Base-by-base conservation (phyloP, 345 rosid species). In the Mangifera indica region DNA sequence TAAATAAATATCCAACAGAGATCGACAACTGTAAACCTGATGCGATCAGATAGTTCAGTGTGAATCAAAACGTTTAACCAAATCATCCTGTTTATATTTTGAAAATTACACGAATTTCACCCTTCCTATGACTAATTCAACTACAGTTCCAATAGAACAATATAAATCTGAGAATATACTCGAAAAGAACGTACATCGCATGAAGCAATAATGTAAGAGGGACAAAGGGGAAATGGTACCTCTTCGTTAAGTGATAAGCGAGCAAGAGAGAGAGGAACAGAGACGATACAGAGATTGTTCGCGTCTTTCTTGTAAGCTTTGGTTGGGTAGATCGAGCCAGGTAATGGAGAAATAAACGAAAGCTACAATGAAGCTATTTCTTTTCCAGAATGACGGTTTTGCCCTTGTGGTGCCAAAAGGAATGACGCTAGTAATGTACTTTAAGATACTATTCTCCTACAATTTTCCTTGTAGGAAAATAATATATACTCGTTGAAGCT, bases 281-380 rank as follows among this genome's bases (percentile, higher is more conserved):
- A 34, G 56, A 49, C 49, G 69, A 42, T 77, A 22, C 21, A 67
- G 61, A 5, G 32, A n/a, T 29, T 10, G 26, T 45, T 15, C 51
- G 60, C 51, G 17, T 17, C 21, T 48, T 70, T 26, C 55, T 58
- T 59, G 74, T 59, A 20, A 14, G 46, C 77, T 42, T 60, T 34
- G 77, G 77, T 67, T 51, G 55, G 32, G 55, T 40, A 60, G 72
- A 67, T 74, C 72, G 72, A 34, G 60, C 67, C 63, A 37, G 49
- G 34, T 6, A 57, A 55, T 7, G 55, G 55, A 59, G 55, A 45
- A 65, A 15, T 42, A 14, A 55, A 73, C 75, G 80, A 72, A 69
- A 70, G 54, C 49, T 78, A 52, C 80, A 65, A 69, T 29, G 81
- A 81, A 71, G n/a, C 17, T n/a, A 53, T 62, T 74, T 67, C 51